These are phyloP conservation scores for Coniochaeta sp. DNA, from an alignment of 2,329 filamentous ascomycete genomes.

Conservation along the genomic window DNA sequence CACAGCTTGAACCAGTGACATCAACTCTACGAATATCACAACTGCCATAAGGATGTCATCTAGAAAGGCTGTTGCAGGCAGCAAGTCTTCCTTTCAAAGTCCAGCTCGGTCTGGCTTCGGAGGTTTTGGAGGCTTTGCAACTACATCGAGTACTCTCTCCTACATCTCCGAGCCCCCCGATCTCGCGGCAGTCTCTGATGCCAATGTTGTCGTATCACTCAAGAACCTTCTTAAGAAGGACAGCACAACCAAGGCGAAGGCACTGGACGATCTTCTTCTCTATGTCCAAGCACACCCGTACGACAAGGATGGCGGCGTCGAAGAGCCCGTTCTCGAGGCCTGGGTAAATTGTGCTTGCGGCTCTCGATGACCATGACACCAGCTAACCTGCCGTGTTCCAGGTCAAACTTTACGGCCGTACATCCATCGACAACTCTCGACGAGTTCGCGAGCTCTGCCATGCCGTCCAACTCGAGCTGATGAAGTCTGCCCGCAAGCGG, in stretches of 20 bases:
- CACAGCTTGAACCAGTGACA: no score
- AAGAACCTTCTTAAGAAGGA: conserved; percentile 93
- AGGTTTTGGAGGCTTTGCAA: conserved; percentile 34
- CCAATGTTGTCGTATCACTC: conserved; percentile 80
- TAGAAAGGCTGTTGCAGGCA: background rate
- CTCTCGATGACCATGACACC: background rate
- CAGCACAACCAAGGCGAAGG: conserved; percentile 83
- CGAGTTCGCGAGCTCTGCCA: conserved; percentile 85
- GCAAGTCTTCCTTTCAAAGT: conserved; percentile 10
- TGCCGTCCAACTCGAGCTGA: conserved; percentile 55
- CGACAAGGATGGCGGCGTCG: conserved; percentile 53
- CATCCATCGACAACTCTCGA: conserved; percentile 82
- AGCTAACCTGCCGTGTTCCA: conserved; percentile 26
- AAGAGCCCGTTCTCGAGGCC: conserved; percentile 77
- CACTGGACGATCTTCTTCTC: conserved; percentile 73
- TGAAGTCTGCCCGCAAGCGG: conserved; percentile 65
- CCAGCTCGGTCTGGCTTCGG: conserved; percentile 25
- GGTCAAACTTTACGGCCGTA: conserved; percentile 79
- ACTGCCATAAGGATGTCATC: background rate
- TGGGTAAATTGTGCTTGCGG: conserved; percentile 56
- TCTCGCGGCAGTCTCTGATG: conserved; percentile 66
- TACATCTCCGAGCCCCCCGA: conserved; percentile 84
- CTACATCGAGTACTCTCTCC: conserved; percentile 53
- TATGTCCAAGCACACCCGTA: conserved; percentile 49
- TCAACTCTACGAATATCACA: background rate